Percentiles rank a stretch among this genome's conserved stretches.
Evolutionary conservation across 140 eudicot species (phyloP).

Genomic region (Oenanthe javanica): DNA sequence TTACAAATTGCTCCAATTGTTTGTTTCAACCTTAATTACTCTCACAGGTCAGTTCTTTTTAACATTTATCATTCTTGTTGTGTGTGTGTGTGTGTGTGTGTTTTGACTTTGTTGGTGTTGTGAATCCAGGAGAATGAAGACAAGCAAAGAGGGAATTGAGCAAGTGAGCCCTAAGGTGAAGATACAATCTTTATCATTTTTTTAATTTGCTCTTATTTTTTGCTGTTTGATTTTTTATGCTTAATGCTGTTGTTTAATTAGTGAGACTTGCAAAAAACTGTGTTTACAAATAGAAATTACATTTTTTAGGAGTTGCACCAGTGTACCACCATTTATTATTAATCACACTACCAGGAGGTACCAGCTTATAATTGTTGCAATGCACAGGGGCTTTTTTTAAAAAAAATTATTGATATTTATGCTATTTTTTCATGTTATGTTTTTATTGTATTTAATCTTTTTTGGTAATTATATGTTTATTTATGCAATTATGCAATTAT

Average conservation of each 20-base stretch:
- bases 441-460: too few relatives aligned
- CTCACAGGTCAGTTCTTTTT: neutral
- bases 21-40: neutral
- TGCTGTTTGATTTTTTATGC: neutral
- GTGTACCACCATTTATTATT: neutral
- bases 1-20: too few relatives aligned
- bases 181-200: too few relatives aligned
- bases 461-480: too few relatives aligned
- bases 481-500: too few relatives aligned
- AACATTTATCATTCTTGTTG: neutral
- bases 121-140: neutral
- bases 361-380: neutral
- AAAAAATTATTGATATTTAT: too few relatives aligned
- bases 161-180: conserved; percentile 3
- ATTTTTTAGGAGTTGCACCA: neutral
- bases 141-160: neutral
- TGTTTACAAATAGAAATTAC: neutral
- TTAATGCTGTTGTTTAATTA: neutral
- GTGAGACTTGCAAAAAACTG: neutral
- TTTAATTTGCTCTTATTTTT: neutral
- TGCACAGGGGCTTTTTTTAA: neutral
- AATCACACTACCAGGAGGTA: too few relatives aligned
- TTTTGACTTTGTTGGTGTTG: neutral
- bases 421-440: too few relatives aligned
- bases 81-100: neutral